Conservation (phyloP, 192 early-diverging fungal species). For the Chytriomyces sp. region DNA sequence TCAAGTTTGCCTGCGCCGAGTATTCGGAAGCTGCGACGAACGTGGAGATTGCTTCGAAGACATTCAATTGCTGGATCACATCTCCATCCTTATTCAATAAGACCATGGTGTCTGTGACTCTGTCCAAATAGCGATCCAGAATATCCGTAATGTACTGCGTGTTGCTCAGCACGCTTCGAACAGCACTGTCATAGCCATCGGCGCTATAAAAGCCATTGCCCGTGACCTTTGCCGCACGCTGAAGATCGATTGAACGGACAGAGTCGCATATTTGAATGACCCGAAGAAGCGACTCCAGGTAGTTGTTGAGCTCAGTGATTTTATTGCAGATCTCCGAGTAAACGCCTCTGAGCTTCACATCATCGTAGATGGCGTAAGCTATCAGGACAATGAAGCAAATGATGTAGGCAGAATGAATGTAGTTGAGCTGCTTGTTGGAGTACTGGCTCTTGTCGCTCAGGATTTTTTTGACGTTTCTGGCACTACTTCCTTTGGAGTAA, state of each 20-base stretch:
- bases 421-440: constrained; percentile 39
- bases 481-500: constrained; percentile 20
- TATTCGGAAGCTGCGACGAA: constrained; percentile 7
- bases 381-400: constrained; percentile 37
- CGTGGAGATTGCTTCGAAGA: constrained; percentile 15
- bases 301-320: constrained; percentile 11
- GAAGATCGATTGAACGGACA: constrained; percentile 32
- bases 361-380: constrained; percentile 32
- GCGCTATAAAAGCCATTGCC: background rate
- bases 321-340: constrained; percentile 7
- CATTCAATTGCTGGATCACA: background rate
- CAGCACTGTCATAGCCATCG: background rate
- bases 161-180: constrained; percentile 8
- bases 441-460: constrained; percentile 35
- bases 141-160: constrained; percentile 11
- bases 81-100: background rate
- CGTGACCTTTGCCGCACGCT: background rate
- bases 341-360: constrained; percentile 17
- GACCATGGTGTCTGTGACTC: background rate
- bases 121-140: background rate
- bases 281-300: background rate
- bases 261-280: constrained; percentile 34
- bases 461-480: constrained; percentile 33
- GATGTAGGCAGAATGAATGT: constrained; percentile 31
- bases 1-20: constrained; percentile 4